Evolutionary conservation across 495 filamentous ascomycete genomes (phyloP).

Genomic region (Bacidia gigantensis): DNA sequence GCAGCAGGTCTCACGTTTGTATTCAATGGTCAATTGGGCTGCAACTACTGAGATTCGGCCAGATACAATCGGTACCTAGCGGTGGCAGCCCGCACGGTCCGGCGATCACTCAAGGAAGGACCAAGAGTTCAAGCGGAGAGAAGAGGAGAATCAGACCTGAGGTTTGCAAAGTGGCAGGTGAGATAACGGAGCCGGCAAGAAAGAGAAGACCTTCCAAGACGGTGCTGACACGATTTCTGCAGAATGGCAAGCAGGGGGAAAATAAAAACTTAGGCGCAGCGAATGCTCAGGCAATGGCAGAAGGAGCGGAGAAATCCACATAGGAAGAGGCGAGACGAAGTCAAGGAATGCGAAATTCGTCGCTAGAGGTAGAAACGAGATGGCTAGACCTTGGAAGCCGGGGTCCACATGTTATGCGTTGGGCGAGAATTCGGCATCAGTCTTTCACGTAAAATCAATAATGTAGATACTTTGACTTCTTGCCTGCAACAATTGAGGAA

Average conservation of each 20-base stretch:
- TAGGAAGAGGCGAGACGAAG: neutral
- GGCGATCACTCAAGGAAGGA: constrained; percentile 90
- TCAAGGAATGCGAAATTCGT: too few species aligned
- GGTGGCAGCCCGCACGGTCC: constrained; percentile 41
- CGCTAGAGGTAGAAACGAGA: too few species aligned
- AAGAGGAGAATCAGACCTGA: constrained; percentile 76
- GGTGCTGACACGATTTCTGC: constrained; percentile 13
- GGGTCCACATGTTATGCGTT: too few species aligned
- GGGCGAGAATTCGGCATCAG: too few species aligned
- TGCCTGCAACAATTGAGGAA: too few species aligned
- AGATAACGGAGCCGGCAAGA: constrained; percentile 37
- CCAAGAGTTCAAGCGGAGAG: constrained; percentile 75
- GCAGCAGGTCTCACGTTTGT: constrained; percentile 87
- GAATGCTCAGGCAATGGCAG: constrained; percentile 49
- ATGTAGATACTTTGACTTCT: too few species aligned
- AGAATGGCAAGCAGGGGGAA: constrained; percentile 97
- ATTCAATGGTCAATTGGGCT: constrained; percentile 6
- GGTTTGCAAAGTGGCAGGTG: constrained; percentile 95
- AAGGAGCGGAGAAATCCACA: constrained; percentile 21
- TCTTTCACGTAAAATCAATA: too few species aligned
- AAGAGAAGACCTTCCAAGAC: too few species aligned
- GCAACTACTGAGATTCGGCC: too few species aligned
- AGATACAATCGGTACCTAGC: constrained; percentile 44
- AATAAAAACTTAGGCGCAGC: constrained; percentile 57
- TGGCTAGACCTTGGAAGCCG: too few species aligned